These are phyloP conservation scores for Eutrema heterophyllum DNA, from an alignment of 345 rosid species.

Conservation along the genomic window DNA sequence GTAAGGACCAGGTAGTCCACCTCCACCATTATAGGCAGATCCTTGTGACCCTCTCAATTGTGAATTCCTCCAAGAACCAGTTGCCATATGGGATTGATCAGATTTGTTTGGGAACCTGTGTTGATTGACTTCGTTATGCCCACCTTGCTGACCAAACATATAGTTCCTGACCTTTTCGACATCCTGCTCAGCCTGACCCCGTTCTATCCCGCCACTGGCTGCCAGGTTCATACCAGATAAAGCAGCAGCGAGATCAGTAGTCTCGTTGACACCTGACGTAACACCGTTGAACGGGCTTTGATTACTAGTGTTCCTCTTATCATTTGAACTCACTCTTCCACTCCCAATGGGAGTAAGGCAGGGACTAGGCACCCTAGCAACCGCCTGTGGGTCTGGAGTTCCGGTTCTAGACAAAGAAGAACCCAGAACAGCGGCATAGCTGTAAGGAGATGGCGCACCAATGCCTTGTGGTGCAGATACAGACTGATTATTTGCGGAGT, in stretches of 20 bases:
- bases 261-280: conserved; percentile 43
- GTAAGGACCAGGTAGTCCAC: conserved; percentile 42
- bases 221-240: conserved; percentile 64
- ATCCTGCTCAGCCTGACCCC: conserved; percentile 41
- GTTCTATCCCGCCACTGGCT: conserved; percentile 39
- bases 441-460: conserved; percentile 48
- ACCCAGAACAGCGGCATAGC: conserved; percentile 80
- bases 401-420: conserved; percentile 70
- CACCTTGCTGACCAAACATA: conserved; percentile 46
- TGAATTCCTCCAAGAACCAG: conserved; percentile 36
- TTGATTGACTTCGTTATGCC: conserved; percentile 41
- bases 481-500: conserved; percentile 43
- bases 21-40: conserved; percentile 39
- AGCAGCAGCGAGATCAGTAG: conserved; percentile 53
- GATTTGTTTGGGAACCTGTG: conserved; percentile 38
- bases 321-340: conserved; percentile 50
- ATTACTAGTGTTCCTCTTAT: conserved; percentile 48
- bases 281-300: conserved; percentile 49
- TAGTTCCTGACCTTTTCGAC: conserved; percentile 42
- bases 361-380: conserved; percentile 82
- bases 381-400: conserved; percentile 80
- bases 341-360: conserved; percentile 78
- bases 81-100: conserved; percentile 33
- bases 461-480: conserved; percentile 43
- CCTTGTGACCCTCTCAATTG: conserved; percentile 63